phyloP scores from a whole-genome alignment of 1,284 basidiomycete genomes.

The Tilletia caries region DNA sequence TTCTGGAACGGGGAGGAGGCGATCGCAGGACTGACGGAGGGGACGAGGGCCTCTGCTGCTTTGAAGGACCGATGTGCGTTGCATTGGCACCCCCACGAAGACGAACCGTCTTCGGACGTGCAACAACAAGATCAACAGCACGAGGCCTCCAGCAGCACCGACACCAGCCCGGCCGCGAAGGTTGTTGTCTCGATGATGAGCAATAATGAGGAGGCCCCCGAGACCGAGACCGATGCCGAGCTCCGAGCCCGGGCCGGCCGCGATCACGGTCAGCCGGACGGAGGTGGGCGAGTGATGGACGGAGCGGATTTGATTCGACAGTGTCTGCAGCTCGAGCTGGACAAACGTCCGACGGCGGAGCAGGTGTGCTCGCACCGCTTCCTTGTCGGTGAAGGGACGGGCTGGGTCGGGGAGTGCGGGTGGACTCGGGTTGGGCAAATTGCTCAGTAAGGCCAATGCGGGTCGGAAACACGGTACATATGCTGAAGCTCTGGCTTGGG shows the following conservation, averaged over 20 bases:
- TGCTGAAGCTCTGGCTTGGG: too few species aligned
- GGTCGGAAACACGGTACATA: too few species aligned
- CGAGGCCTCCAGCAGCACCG: neutral
- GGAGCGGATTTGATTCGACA: slow-evolving; percentile 73
- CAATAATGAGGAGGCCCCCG: slow-evolving; percentile 24
- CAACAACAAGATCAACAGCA: neutral
- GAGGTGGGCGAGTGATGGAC: slow-evolving; percentile 74
- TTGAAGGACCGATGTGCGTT: slow-evolving; percentile 38
- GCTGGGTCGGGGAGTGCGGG: slow-evolving; percentile 52
- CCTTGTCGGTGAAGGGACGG: slow-evolving; percentile 63
- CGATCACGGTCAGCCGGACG: slow-evolving; percentile 58
- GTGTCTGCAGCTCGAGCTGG: slow-evolving; percentile 68
- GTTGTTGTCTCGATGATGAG: slow-evolving; percentile 14
- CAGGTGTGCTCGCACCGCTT: slow-evolving; percentile 73
- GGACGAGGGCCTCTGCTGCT: slow-evolving; percentile 40
- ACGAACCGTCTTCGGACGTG: neutral
- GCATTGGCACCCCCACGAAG: neutral
- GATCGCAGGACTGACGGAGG: slow-evolving; percentile 38
- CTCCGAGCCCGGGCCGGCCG: neutral
- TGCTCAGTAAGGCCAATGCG: too few species aligned
- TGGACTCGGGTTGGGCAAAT: slow-evolving; percentile 29
- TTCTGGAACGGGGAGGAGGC: slow-evolving; percentile 60
- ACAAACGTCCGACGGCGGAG: slow-evolving; percentile 68
- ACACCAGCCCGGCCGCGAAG: neutral
- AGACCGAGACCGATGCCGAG: neutral